phyloP scores from a whole-genome alignment of 1,284 basidiomycete species.

The Sparassis latifolia region DNA sequence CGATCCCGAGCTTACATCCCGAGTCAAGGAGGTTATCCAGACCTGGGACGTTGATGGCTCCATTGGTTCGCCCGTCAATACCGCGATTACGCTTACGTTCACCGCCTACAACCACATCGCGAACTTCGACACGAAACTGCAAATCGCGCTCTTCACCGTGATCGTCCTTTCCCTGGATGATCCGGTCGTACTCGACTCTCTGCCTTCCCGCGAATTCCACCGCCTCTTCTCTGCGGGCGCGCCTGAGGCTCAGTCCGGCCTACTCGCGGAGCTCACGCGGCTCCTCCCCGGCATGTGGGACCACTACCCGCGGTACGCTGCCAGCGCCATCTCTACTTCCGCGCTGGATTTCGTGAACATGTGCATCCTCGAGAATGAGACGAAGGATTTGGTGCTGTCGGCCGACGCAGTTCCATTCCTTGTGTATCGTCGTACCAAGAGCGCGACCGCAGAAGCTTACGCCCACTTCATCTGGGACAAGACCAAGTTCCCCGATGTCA shows the following conservation, averaged over 20 bases:
- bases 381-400: not conserved
- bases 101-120: not conserved
- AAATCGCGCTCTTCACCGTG: not conserved
- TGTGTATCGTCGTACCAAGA: conserved; percentile 2
- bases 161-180: not conserved
- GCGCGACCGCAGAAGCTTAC: conserved; percentile 5
- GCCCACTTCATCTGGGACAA: conserved; percentile 7
- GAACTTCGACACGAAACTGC: not conserved
- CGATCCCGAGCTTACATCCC: not conserved
- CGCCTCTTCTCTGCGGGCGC: not conserved
- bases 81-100: not conserved
- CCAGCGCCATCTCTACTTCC: not conserved
- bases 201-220: not conserved
- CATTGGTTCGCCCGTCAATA: not conserved
- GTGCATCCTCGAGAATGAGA: conserved; percentile 3
- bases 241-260: not conserved
- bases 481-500: conserved; percentile 3
- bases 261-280: not conserved
- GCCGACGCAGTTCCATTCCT: not conserved
- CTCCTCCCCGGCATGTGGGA: conserved; percentile 1
- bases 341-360: conserved; percentile 4
- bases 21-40: not conserved
- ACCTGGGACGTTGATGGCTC: not conserved
- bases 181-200: not conserved
- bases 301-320: conserved; percentile 2